Conservation (phyloP, 345 rosid genomes). For the Acer yangbiense region DNA sequence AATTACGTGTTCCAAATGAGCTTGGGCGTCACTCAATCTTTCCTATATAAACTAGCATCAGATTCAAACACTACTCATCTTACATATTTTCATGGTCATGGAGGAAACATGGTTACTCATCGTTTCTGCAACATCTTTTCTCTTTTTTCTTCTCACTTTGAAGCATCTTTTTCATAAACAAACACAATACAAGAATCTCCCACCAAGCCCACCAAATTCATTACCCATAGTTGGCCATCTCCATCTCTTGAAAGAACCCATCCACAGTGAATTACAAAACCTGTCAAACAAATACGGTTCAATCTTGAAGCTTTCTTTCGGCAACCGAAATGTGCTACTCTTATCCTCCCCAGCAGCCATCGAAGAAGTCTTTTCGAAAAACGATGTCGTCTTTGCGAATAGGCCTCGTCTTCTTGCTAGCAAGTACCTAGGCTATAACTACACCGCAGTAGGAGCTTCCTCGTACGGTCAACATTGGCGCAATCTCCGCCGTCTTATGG, state of each 20-base stretch:
- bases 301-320: constrained; percentile 12
- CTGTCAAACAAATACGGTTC: constrained; percentile 23
- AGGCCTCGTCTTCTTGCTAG: constrained; percentile 12
- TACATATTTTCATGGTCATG: neutral
- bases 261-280: constrained; percentile 12
- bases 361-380: constrained; percentile 22
- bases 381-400: constrained; percentile 24
- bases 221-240: constrained; percentile 25
- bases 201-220: constrained; percentile 27
- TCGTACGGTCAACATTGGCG: constrained; percentile 32
- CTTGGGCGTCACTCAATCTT: neutral
- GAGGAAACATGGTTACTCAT: neutral
- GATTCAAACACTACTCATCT: neutral
- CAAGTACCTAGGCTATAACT: constrained; percentile 20
- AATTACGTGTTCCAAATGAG: too few relatives aligned
- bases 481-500: constrained; percentile 25
- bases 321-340: neutral
- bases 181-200: constrained; percentile 1
- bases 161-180: neutral
- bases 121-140: neutral
- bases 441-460: constrained; percentile 12
- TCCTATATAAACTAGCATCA: neutral
- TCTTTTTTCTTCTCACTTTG: neutral
- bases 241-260: constrained; percentile 19
- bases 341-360: constrained; percentile 17